These are phyloP conservation scores for Raffaelea arxii DNA, from an alignment of 2,329 filamentous ascomycete species.

Conservation along the genomic window DNA sequence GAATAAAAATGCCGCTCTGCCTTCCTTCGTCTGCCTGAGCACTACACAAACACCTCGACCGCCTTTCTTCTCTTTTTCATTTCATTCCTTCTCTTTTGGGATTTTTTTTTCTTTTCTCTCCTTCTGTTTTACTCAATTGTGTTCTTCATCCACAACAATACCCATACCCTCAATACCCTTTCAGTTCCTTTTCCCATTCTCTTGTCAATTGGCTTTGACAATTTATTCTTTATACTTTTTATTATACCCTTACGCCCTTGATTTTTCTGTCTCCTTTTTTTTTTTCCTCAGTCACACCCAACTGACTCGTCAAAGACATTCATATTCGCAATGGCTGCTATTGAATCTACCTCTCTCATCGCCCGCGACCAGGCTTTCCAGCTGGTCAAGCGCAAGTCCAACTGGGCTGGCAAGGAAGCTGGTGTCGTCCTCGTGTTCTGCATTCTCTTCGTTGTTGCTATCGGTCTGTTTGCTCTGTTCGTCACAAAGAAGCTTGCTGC, in stretches of 20 bases:
- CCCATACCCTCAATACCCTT: too few species aligned
- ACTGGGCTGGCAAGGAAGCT: slow-evolving; percentile 47
- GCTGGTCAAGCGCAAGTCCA: slow-evolving; percentile 45
- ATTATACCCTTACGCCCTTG: background rate
- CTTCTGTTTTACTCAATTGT: background rate
- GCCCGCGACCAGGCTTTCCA: slow-evolving; percentile 24
- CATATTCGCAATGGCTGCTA: slow-evolving; percentile 23
- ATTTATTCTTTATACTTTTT: background rate
- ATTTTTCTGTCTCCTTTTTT: background rate
- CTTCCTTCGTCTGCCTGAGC: background rate
- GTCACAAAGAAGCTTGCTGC: slow-evolving; percentile 24
- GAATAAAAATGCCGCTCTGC: slow-evolving; percentile 1
- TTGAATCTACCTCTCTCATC: slow-evolving; percentile 18
- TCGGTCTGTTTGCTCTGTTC: slow-evolving; percentile 40
- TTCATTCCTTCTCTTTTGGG: background rate
- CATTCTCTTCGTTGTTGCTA: slow-evolving; percentile 46
- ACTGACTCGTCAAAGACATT: background rate
- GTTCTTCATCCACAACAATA: too few species aligned
- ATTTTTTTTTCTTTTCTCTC: background rate
- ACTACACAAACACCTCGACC: background rate
- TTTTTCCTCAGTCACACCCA: background rate
- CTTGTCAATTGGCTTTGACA: background rate
- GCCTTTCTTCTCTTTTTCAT: background rate
- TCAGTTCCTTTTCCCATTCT: background rate
- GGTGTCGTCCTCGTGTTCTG: slow-evolving; percentile 54